Evolutionary conservation across 306 rosid species (phyloP).

Genomic region (Cicer yamashitae): DNA sequence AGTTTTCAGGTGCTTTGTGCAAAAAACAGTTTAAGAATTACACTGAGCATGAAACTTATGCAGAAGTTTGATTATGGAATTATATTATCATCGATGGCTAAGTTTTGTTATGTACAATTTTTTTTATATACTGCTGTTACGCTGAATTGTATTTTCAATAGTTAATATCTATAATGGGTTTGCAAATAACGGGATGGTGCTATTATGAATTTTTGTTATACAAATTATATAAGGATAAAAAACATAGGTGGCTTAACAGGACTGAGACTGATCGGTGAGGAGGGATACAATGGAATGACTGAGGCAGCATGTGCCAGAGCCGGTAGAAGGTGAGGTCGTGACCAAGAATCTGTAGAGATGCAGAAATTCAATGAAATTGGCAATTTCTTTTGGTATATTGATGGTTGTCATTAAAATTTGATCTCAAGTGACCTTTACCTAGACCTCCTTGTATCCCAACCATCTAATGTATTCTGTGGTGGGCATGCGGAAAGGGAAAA

Average conservation of each 20-base stretch:
- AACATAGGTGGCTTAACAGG: not conserved
- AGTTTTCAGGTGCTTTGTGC: not conserved
- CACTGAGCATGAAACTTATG: not conserved
- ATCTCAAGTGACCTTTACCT: not conserved
- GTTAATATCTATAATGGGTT: not conserved
- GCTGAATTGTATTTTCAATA: not conserved
- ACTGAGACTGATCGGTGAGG: not conserved
- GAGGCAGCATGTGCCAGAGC: not conserved
- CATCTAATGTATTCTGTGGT: conserved; percentile 2
- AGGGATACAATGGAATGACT: not conserved
- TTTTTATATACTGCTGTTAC: not conserved
- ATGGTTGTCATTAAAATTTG: conserved; percentile 9
- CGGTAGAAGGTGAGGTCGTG: not conserved
- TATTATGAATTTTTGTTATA: not conserved
- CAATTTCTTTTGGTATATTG: not conserved
- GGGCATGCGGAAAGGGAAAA: conserved; percentile 2
- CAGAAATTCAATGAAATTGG: conserved; percentile 16
- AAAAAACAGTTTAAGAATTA: conserved; percentile 13
- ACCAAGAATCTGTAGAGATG: not conserved
- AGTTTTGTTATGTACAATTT: not conserved
- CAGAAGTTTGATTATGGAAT: not conserved
- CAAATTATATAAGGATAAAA: not conserved
- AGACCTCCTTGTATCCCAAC: not conserved
- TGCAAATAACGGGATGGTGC: not conserved
- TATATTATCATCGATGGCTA: not conserved